Percentiles rank a stretch among this genome's conserved stretches.
Evolutionary conservation across 345 rosid genomes (phyloP).

Genomic region (Melaleuca quinquenervia): DNA sequence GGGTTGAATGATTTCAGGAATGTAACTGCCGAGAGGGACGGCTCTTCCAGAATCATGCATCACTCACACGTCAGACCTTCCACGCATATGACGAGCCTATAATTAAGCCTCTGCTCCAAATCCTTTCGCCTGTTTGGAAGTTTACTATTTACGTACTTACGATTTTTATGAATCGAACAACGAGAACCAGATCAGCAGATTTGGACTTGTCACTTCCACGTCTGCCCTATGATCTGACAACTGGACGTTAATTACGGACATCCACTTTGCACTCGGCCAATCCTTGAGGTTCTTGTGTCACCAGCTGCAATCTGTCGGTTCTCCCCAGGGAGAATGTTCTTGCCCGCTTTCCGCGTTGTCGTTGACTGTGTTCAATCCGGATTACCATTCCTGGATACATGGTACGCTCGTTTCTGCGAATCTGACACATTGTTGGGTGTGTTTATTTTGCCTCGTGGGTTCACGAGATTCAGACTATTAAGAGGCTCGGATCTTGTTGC

Average conservation of each 20-base stretch:
- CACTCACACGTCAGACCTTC: not conserved
- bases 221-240: not conserved
- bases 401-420: not conserved
- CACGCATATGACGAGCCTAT: not conserved
- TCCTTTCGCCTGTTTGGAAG: not conserved
- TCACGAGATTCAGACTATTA: not conserved
- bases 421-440: not conserved
- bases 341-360: not conserved
- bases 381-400: not conserved
- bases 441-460: not conserved
- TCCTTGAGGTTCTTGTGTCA: not conserved
- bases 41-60: not conserved
- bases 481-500: not conserved
- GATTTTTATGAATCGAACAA: not conserved
- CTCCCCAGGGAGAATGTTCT: not conserved
- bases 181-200: not conserved
- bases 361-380: not conserved
- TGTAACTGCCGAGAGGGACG: too few species aligned
- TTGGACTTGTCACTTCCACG: not conserved
- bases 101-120: not conserved
- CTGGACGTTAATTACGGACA: not conserved
- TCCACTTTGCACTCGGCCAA: not conserved
- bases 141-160: not conserved
- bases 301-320: not conserved
- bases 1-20: too few species aligned